Evolutionary conservation across 139 green algal genomes (phyloP), one percentile per base, ranked within the genome.

Genomic region (Picochlorum sp.): DNA sequence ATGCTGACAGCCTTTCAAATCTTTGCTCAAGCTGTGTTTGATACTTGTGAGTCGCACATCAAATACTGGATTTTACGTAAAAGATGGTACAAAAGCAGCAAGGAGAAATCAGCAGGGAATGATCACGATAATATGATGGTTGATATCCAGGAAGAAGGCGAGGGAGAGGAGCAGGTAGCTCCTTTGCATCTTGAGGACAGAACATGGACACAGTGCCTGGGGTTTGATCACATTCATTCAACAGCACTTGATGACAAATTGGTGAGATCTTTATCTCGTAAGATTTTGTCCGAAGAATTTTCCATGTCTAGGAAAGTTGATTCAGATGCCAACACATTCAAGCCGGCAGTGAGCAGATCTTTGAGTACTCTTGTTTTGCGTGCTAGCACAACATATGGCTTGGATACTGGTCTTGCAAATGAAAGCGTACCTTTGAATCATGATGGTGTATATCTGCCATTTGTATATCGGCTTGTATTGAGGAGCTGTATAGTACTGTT

Each of bases 1-100:
- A 77, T 77, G 69, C 14, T 77, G 20, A 30, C 56, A 5, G 65
- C 63, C 10, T 35, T 68, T 29, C 64, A 71, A 25, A 45, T 75
- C 33, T 75, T 75, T 24, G 55, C 30, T 18, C 67, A 75, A 54
- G 63, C 67, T 0, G 30, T 75, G 25, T 75, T 75, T 30, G 50
- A 45, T 1, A 45, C 44, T 18, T 3, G 37, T 4, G 67, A 75
- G 45, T 44, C 37, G n/a, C 33, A 31, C 0, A 26, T 75, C 5
- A 39, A n/a, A 4, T 20, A 53, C 16, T 28, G 22, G 44, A 1
- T 53, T 16, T 33, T 45, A 18, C n/a, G n/a, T n/a, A 25, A 45
- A 18, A 45, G 39, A 45, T 16, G 22, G 39, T 45, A 25, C 16
- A 45, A 14, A 45, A 16, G 39, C 7, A 45, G 22, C 39, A 45